Evolutionary conservation across 257 asterid species (phyloP).

Genomic region (Nicotiana attenuata): DNA sequence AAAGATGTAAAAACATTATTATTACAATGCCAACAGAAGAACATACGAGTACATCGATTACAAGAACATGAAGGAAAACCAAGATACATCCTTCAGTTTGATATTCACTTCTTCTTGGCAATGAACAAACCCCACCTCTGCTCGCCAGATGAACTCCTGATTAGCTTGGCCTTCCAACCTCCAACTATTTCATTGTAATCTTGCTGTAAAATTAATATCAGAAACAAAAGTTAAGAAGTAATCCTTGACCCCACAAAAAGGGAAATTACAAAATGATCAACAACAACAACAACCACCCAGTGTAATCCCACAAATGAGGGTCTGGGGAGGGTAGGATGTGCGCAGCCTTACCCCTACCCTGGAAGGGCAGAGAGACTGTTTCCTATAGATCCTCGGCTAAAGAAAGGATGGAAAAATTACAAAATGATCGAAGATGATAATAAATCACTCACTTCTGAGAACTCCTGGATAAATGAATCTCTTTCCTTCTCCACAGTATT

Average conservation of each 20-base stretch:
- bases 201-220: slow-evolving; percentile 24
- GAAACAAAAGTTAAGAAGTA: not conserved
- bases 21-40: not conserved
- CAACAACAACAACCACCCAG: too few species aligned
- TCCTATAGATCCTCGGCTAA: too few species aligned
- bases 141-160: slow-evolving; percentile 76
- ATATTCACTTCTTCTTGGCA: slow-evolving; percentile 42
- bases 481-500: slow-evolving; percentile 63
- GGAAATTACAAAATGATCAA: not conserved
- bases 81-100: not conserved
- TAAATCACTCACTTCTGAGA: slow-evolving; percentile 54
- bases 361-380: too few species aligned
- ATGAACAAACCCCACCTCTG: slow-evolving; percentile 97
- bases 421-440: not conserved
- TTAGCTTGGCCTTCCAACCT: slow-evolving; percentile 85
- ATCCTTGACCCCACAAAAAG: not conserved
- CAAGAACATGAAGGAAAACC: not conserved
- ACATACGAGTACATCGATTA: not conserved
- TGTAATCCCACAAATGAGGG: too few species aligned
- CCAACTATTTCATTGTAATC: slow-evolving; percentile 66
- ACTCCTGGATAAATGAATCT: slow-evolving; percentile 64
- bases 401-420: not conserved
- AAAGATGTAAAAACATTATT: not conserved
- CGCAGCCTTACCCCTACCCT: too few species aligned
- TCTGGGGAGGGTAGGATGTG: too few species aligned